A percentile compares a stretch with the other conserved stretches of the same genome.
These are phyloP conservation scores for Colletotrichum liaoningense DNA, from an alignment of 2,329 filamentous ascomycete genomes.

Conservation along the genomic window DNA sequence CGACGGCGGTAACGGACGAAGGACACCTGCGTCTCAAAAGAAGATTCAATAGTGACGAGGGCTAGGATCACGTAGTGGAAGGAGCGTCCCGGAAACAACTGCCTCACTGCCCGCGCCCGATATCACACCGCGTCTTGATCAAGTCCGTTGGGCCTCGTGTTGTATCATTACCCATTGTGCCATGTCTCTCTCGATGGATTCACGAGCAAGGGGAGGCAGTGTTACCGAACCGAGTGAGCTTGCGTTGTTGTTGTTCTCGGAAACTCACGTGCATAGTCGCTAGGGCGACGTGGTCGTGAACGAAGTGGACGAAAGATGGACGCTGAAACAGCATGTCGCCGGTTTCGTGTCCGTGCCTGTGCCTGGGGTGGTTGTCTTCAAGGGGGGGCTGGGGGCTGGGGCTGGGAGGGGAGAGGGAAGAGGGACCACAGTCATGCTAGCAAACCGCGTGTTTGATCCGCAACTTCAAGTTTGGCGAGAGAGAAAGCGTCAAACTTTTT, in stretches of 20 bases:
- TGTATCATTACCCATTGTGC: neutral
- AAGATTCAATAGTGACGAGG: neutral
- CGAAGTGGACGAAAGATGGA: slow-evolving; percentile 15
- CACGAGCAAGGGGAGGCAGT: neutral
- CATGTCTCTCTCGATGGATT: neutral
- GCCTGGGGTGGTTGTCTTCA: neutral
- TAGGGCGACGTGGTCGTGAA: slow-evolving; percentile 25
- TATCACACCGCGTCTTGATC: neutral
- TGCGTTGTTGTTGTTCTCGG: neutral
- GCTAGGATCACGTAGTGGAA: neutral
- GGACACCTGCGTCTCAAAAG: neutral
- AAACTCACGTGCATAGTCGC: neutral
- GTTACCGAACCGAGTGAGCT: neutral
- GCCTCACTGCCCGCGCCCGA: neutral
- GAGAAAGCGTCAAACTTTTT: neutral
- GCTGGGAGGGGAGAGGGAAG: neutral
- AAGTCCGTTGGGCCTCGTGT: neutral
- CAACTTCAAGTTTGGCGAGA: slow-evolving; percentile 19
- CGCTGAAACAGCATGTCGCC: slow-evolving; percentile 34
- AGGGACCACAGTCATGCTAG: slow-evolving; percentile 7
- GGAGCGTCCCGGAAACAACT: neutral
- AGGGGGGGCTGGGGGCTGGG: neutral
- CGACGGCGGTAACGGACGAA: neutral
- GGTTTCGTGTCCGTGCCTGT: slow-evolving; percentile 28
- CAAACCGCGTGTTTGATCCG: slow-evolving; percentile 28